Percentiles rank a stretch among this genome's conserved stretches.
Evolutionary conservation across 2,329 filamentous ascomycete species (phyloP).

Genomic region (Penicillium sp.): DNA sequence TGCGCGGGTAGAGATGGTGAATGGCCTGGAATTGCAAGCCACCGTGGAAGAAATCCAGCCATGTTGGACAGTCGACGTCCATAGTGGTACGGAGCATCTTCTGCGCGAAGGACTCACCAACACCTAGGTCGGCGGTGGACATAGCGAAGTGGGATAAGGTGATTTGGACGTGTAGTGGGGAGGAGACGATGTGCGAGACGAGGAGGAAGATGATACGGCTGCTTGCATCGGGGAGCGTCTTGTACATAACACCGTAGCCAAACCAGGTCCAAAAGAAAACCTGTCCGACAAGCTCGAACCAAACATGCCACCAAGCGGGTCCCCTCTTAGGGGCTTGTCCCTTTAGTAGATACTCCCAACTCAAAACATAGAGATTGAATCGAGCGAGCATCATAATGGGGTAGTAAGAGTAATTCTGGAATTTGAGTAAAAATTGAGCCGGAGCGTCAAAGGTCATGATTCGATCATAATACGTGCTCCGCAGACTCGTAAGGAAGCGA

Average conservation of each 20-base stretch:
- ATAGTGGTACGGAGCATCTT: constrained; percentile 90
- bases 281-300: constrained; percentile 73
- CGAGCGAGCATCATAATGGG: constrained; percentile 74
- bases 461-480: constrained; percentile 79
- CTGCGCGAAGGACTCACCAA: constrained; percentile 81
- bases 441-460: constrained; percentile 73
- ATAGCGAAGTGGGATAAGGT: constrained; percentile 91
- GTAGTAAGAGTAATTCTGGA: constrained; percentile 82
- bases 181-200: constrained; percentile 75
- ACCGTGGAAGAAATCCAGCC: constrained; percentile 87
- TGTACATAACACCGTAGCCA: constrained; percentile 77
- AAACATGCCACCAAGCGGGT: constrained; percentile 77
- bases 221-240: constrained; percentile 65
- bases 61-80: constrained; percentile 83
- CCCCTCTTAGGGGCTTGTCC: constrained; percentile 71
- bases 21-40: constrained; percentile 87
- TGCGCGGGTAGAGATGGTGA: constrained; percentile 78
- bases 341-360: constrained; percentile 71
- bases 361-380: constrained; percentile 82
- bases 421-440: constrained; percentile 67
- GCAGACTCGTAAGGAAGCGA: constrained; percentile 68
- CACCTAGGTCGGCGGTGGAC: constrained; percentile 82
- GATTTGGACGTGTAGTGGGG: constrained; percentile 83
- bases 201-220: constrained; percentile 72
- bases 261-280: constrained; percentile 84